These are phyloP conservation scores for Zygoascus ofunaensis DNA, from an alignment of 805 yeast genomes.

Conservation along the genomic window DNA sequence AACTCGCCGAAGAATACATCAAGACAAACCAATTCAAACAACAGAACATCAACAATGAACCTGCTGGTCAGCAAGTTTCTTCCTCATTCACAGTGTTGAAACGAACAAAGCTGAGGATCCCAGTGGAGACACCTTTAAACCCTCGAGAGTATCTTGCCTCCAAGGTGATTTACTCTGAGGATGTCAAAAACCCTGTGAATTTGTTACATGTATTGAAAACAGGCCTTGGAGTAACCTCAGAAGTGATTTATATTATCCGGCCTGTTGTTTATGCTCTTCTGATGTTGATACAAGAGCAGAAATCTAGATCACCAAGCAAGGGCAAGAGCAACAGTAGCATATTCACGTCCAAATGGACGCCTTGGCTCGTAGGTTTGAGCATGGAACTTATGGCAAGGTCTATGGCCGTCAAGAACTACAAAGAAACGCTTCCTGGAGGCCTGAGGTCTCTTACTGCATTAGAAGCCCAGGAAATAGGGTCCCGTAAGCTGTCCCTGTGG, in stretches of 20 bases:
- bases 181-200: conserved; percentile 24
- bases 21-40: not conserved
- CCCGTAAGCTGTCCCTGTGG: conserved; percentile 23
- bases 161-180: conserved; percentile 26
- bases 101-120: conserved; percentile 1
- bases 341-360: conserved; percentile 25
- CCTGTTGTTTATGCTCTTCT: conserved; percentile 33
- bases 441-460: conserved; percentile 22
- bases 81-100: conserved; percentile 20
- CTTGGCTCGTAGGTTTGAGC: conserved; percentile 32
- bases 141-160: conserved; percentile 18
- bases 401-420: conserved; percentile 20
- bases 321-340: not conserved
- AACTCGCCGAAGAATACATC: not conserved
- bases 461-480: conserved; percentile 26
- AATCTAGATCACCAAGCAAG: conserved; percentile 14
- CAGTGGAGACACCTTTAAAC: conserved; percentile 12
- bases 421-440: conserved; percentile 19
- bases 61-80: conserved; percentile 16
- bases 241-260: conserved; percentile 29
- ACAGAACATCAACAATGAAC: not conserved
- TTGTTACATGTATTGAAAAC: conserved; percentile 23
- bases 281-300: conserved; percentile 15
- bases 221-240: conserved; percentile 22
- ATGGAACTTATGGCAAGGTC: conserved; percentile 27